Conservation (phyloP, 106 monocot species). For the Platanthera zijinensis region DNA sequence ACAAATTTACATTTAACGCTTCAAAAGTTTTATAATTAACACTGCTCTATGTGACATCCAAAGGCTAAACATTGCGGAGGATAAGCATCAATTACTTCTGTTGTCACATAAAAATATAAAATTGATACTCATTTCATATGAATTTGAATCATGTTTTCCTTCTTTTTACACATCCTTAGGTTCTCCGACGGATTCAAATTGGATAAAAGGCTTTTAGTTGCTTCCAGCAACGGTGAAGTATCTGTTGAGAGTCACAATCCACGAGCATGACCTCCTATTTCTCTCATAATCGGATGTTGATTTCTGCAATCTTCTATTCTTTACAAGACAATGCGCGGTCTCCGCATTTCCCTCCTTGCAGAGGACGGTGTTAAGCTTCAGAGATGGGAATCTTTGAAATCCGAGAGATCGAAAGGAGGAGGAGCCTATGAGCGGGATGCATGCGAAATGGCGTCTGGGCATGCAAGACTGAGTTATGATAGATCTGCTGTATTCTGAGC, state of each 20-base stretch:
- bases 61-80: too few relatives aligned
- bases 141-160: too few relatives aligned
- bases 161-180: too few relatives aligned
- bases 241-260: conserved; percentile 33
- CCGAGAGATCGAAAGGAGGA: conserved; percentile 37
- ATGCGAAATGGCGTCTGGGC: not conserved
- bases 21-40: too few relatives aligned
- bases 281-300: conserved; percentile 34
- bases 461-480: conserved; percentile 13
- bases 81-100: too few relatives aligned
- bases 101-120: too few relatives aligned
- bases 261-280: conserved; percentile 21
- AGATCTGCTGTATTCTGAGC: conserved; percentile 18
- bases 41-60: too few relatives aligned
- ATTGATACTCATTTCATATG: too few relatives aligned
- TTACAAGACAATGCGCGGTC: conserved; percentile 22
- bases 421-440: conserved; percentile 21
- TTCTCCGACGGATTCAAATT: too few relatives aligned
- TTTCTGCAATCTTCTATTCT: conserved; percentile 27
- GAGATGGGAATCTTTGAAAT: conserved; percentile 34
- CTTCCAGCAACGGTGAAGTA: conserved; percentile 19
- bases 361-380: conserved; percentile 32
- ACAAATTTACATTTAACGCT: too few relatives aligned
- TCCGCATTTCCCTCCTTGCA: conserved; percentile 43
- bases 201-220: conserved; percentile 3